Base-by-base conservation (phyloP, 1,284 basidiomycete species). In the Pseudozyma thailandica region DNA sequence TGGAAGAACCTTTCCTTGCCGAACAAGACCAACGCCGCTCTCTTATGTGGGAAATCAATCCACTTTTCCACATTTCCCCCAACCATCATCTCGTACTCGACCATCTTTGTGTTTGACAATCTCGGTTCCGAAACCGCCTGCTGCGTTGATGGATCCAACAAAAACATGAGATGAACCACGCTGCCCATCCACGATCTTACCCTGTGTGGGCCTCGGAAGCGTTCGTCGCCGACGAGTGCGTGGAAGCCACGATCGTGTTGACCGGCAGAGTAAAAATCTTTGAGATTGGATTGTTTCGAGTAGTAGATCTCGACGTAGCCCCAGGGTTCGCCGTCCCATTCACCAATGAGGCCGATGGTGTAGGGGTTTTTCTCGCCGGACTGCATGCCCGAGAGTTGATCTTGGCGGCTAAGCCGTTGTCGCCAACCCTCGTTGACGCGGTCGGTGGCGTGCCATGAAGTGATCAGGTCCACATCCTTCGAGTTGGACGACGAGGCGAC, bases 221-320 rank as follows among this genome's bases (percentile, higher is more conserved):
- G 50, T 35, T 80, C 75, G 18, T 82, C 74, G 1, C 80, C 80
- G 0, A 82, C 80, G 4, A 82, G 61, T 6, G 77, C 77, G 37
- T 82, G 80, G 44, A 79, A 80, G 23, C 80, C 80, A 6, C 77
- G 64, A 50, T 79, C 78, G 48, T 66, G 72, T 26, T 71, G 69
- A 7, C 54, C 47, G 3, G 70, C 62, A 38, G 62, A 52, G 50
- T 71, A 78, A 26, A 65, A 78, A 25, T 52, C 61, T 13, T 62
- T 63, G 28, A 80, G 57, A 28, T 68, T 70, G 21, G 59, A 68
- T 12, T 77, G 68, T 41, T 70, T 72, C 12, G 59, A 55, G 48
- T 73, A 78, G 63, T 82, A 82, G 45, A 80, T 58, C 54, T 82
- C 80, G 43, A 82, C 62, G 28, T 79, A 82, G 13, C 80, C 80